Base-by-base conservation (phyloP, 345 rosid genomes). In the Bruguiera sexangula region DNA sequence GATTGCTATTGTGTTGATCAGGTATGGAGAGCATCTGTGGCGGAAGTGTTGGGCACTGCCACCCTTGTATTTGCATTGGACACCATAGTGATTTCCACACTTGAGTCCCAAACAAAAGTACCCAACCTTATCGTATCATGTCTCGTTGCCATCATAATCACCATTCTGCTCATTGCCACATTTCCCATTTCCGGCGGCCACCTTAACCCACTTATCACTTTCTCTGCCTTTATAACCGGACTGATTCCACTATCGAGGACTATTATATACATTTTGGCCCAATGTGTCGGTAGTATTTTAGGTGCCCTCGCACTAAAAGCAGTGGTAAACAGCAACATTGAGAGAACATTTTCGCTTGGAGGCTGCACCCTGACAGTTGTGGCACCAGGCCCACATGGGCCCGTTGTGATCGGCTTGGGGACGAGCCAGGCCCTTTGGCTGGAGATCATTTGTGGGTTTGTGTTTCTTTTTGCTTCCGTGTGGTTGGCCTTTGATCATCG, bases 401-500 rank as follows among this genome's bases (percentile, higher is more conserved):
- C 76, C 10, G 24, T 75, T 18, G 54, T 34, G 18, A 63, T 62
- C 0, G 84, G 84, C 16, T 50, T 76, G 0, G 73, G 55, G 9
- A 64, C 75, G 0, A 43, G 65, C 46, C 74, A 69, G 58, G 81
- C 84, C 6, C 68, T 83, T 2, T 56, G 82, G 74, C 54, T 81
- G 2, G 84, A 80, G 73, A 75, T 81, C 3, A 58, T 78, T 5
- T 81, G 85, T 64, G 74, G 80, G 3, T 83, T 83, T 61, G 8
- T 80, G 6, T 79, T 83, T 24, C 74, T 83, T 2, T 77, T 80
- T 54, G 79, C 81, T 19, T 81, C 85, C 0, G 70, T 83, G 15
- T 76, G 79, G 76, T 67, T 83, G 60, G 85, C 85, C 22, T 85
- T 85, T 54, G 89, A 85, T 32, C 18, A 36, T 1, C 81, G 80